Base-by-base conservation (phyloP, 345 rosid species). In the Anastatica hierochuntica region DNA sequence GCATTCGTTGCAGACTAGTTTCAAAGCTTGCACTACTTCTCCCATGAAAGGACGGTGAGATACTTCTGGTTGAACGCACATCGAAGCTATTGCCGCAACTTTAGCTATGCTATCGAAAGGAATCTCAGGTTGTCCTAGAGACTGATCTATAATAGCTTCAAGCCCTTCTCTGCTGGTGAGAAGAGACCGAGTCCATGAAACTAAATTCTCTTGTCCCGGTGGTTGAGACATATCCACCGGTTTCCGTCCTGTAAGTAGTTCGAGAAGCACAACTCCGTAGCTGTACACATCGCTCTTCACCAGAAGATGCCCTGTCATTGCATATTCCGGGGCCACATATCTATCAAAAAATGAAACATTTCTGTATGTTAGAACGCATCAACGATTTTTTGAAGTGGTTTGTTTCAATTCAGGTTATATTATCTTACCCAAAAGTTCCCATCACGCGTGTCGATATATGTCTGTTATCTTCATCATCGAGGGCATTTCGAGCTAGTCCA, bases 211-310 rank as follows among this genome's bases (percentile, higher is more conserved):
- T 67, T 84, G 84, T 42, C 98, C 96, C 0, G 85, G 76, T 18
- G 85, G 90, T 57, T 83, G 96, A 8, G 90, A 64, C 95, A 92
- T 92, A 68, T 92, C 95, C 1, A 87, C 90, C 0, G 98, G 96
- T 62, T 83, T 92, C 63, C 86, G 69, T 18, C 98, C 96, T 0
- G 84, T 74, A 33, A 92, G 75, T 48, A 92, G 94, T 84, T 92
- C 98, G 2, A 92, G 86, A 56, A 92, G 84, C 57, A 92, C 98
- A 1, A 92, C 98, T 38, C 98, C 98, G n/a, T 87, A 92, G 63
- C 98, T 92, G 58, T 88, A 92, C 29, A 92, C 98, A 39, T 92
- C 98, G n/a, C 98, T 92, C 73, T 87, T 92, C 54, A 88, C 98
- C 4, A 87, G 80, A 53, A 92, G 94, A 76, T 92, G 98, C 6